phyloP scores from a whole-genome alignment of 345 rosid genomes.

The Citrus reticulata region DNA sequence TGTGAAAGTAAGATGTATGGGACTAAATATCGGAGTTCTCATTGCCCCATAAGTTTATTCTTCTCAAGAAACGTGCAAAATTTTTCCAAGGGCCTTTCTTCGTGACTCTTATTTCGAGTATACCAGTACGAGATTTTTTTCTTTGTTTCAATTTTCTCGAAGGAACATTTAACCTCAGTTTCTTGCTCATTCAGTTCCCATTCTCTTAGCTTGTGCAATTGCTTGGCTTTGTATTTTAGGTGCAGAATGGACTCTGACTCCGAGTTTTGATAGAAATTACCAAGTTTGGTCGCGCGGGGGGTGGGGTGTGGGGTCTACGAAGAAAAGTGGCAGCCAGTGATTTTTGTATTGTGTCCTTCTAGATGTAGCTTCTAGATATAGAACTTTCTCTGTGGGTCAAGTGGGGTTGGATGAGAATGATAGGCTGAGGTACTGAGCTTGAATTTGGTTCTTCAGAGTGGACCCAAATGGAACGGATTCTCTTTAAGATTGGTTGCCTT shows the following conservation, averaged over 20 bases:
- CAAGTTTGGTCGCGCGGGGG: background rate
- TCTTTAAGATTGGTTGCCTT: background rate
- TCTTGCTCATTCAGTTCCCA: background rate
- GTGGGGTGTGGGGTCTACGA: too few species aligned
- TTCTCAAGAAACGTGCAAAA: background rate
- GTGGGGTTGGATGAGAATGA: background rate
- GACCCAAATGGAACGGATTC: background rate
- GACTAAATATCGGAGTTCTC: background rate
- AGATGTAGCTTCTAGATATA: background rate
- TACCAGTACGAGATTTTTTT: background rate
- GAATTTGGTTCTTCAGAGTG: background rate
- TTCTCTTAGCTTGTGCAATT: background rate
- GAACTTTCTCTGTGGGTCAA: background rate
- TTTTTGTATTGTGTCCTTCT: background rate
- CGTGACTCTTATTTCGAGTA: background rate
- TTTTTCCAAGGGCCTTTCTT: background rate
- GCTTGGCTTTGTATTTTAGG: background rate
- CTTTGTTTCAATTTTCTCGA: background rate
- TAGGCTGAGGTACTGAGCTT: background rate
- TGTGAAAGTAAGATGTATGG: background rate
- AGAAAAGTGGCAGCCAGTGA: background rate
- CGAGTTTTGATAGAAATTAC: background rate
- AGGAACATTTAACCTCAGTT: background rate
- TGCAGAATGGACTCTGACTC: background rate
- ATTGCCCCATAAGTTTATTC: background rate